A percentile compares a stretch with the other conserved stretches of the same genome.
phyloP scores from a whole-genome alignment of 1,284 basidiomycete genomes.

The Sporisorium iseilematis-ciliati region DNA sequence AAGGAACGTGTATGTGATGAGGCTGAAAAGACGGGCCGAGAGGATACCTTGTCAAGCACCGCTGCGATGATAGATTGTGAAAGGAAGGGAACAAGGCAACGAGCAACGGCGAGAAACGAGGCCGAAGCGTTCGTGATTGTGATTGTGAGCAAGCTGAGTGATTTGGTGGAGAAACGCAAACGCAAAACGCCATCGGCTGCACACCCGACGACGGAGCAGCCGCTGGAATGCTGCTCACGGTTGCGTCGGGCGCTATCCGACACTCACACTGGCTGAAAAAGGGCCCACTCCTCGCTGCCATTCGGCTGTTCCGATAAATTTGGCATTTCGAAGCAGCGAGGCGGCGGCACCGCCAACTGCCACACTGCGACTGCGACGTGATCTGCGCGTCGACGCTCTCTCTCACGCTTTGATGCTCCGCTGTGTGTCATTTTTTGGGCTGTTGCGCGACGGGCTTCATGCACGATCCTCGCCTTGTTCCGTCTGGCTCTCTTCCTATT shows the following conservation, averaged over 20 bases:
- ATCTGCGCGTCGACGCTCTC: constrained; percentile 1
- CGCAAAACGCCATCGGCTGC: constrained; percentile 5
- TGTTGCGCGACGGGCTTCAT: constrained; percentile 12
- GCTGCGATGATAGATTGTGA: neutral
- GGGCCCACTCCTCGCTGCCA: neutral
- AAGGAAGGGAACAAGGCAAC: neutral
- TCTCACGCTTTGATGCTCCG: constrained; percentile 1
- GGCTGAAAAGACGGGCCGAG: neutral
- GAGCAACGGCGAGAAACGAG: neutral
- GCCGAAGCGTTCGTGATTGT: neutral
- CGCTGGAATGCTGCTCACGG: neutral
- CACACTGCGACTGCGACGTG: neutral
- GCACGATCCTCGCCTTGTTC: constrained; percentile 19
- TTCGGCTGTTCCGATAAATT: constrained; percentile 7
- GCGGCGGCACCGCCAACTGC: constrained; percentile 1
- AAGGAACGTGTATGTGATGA: constrained; percentile 1
- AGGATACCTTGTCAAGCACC: constrained; percentile 3
- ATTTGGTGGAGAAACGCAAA: constrained; percentile 2
- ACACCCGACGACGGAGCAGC: neutral
- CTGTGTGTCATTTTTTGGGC: constrained; percentile 2
- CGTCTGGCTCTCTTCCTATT: neutral
- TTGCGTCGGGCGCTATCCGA: neutral
- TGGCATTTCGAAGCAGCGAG: constrained; percentile 4
- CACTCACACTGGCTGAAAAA: neutral
- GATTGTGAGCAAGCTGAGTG: too few species aligned